Conservation (phyloP, 2,329 filamentous ascomycete genomes). For the Calonectria pauciramosa region DNA sequence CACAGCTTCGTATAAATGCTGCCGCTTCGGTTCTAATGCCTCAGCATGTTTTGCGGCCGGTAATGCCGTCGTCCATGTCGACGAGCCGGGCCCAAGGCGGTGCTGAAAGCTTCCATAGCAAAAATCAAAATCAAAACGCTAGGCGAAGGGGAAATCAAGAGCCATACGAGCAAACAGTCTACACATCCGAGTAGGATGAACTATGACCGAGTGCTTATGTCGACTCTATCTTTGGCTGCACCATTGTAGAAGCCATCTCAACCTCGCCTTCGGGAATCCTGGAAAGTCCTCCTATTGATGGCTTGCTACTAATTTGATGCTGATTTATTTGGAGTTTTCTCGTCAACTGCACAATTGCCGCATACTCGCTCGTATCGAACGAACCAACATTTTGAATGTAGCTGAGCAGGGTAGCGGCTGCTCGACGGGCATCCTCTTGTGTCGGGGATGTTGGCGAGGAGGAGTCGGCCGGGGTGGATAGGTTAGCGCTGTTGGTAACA, state of each 20-base stretch:
- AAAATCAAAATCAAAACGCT: constrained; percentile 34
- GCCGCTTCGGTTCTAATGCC: background rate
- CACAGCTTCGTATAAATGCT: background rate
- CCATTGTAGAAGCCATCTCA: constrained; percentile 55
- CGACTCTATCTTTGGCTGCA: constrained; percentile 48
- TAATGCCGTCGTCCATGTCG: background rate
- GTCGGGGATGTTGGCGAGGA: constrained; percentile 77
- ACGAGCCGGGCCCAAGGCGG: background rate
- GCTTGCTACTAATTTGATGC: constrained; percentile 49
- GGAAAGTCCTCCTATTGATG: constrained; percentile 63
- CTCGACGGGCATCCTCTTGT: constrained; percentile 87
- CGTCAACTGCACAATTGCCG: constrained; percentile 84
- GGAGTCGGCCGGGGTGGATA: constrained; percentile 59
- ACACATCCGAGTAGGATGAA: background rate
- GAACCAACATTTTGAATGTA: constrained; percentile 84
- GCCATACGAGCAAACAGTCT: constrained; percentile 15
- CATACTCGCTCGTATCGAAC: constrained; percentile 82
- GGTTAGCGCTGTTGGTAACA: constrained; percentile 32
- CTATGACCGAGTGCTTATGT: constrained; percentile 36
- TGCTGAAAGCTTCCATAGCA: constrained; percentile 12
- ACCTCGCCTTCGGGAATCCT: constrained; percentile 70
- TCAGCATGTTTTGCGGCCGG: background rate
- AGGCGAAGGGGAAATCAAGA: constrained; percentile 27
- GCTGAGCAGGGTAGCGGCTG: constrained; percentile 83
- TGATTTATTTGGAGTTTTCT: constrained; percentile 85